phyloP scores from a whole-genome alignment of 495 filamentous ascomycete genomes.

The Aspergillus ostianus region DNA sequence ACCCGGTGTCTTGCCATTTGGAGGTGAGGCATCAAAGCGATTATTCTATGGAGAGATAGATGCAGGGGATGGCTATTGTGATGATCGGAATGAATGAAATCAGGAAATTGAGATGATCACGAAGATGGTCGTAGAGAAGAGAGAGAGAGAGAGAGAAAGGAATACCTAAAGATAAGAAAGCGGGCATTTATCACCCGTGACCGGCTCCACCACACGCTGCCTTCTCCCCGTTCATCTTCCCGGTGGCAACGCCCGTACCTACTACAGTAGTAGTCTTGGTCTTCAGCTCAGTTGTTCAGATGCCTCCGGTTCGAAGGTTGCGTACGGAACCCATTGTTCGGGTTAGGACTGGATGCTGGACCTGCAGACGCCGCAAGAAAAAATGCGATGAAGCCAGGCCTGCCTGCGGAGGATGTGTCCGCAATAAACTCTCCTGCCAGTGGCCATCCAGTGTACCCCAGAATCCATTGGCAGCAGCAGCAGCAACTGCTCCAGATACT shows the following conservation, averaged over 20 bases:
- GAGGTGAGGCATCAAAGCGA: too few relatives aligned
- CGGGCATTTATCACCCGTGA: background rate
- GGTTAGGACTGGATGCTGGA: constrained; percentile 71
- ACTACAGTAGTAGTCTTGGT: background rate
- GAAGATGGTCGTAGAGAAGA: too few relatives aligned
- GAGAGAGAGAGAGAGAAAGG: too few relatives aligned
- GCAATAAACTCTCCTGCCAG: constrained; percentile 31
- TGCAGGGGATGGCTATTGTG: background rate
- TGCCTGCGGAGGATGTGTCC: constrained; percentile 57
- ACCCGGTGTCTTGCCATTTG: too few relatives aligned
- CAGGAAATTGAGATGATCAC: too few relatives aligned
- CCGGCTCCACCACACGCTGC: background rate
- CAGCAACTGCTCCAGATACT: constrained; percentile 5
- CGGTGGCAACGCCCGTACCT: background rate
- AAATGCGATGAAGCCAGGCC: constrained; percentile 88
- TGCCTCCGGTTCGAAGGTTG: constrained; percentile 32
- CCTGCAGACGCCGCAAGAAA: constrained; percentile 87
- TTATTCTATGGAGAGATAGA: too few relatives aligned
- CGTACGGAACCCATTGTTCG: constrained; percentile 34
- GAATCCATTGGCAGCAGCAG: constrained; percentile 8
- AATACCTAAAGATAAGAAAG: background rate
- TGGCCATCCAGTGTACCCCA: constrained; percentile 28
- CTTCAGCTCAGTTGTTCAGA: constrained; percentile 7
- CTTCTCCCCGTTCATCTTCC: background rate
- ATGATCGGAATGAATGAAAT: background rate